Evolutionary conservation across 257 asterid species (phyloP).

Genomic region (Thymus quinquecostatus): DNA sequence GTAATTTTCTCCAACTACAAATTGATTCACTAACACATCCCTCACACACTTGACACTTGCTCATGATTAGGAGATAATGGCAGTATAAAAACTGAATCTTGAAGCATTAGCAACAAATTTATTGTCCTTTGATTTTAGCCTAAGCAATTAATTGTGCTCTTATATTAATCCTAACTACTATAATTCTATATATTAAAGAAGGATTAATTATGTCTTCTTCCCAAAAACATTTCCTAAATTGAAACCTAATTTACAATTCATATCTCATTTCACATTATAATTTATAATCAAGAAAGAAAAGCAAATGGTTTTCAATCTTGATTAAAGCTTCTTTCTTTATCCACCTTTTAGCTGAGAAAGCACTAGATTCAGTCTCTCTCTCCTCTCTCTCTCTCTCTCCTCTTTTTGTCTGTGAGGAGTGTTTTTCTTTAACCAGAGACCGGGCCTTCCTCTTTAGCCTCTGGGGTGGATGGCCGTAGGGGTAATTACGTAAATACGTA

Average conservation of each 20-base stretch:
- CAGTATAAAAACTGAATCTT: not conserved
- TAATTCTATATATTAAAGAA: too few relatives aligned
- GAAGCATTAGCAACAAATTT: constrained; percentile 1
- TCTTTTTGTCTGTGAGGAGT: constrained; percentile 17
- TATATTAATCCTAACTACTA: not conserved
- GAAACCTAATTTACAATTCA: not conserved
- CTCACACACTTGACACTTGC: not conserved
- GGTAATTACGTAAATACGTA: constrained; percentile 29
- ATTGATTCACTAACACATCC: not conserved
- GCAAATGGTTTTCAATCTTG: not conserved
- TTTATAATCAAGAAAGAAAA: not conserved
- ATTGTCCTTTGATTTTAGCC: not conserved
- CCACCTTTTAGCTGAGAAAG: constrained; percentile 27
- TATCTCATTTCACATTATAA: not conserved
- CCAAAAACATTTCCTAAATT: not conserved
- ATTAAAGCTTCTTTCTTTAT: constrained; percentile 28
- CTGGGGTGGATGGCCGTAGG: constrained; percentile 26
- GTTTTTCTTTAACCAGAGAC: constrained; percentile 27
- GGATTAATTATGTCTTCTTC: not conserved
- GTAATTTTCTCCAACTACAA: not conserved
- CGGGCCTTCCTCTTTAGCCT: constrained; percentile 19
- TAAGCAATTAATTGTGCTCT: not conserved
- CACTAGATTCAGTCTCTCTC: constrained; percentile 18
- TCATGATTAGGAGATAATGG: constrained; percentile 20
- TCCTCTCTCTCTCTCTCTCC: constrained; percentile 1